phyloP scores from a whole-genome alignment of 1,284 basidiomycete genomes.

The Leccinum solheimii region DNA sequence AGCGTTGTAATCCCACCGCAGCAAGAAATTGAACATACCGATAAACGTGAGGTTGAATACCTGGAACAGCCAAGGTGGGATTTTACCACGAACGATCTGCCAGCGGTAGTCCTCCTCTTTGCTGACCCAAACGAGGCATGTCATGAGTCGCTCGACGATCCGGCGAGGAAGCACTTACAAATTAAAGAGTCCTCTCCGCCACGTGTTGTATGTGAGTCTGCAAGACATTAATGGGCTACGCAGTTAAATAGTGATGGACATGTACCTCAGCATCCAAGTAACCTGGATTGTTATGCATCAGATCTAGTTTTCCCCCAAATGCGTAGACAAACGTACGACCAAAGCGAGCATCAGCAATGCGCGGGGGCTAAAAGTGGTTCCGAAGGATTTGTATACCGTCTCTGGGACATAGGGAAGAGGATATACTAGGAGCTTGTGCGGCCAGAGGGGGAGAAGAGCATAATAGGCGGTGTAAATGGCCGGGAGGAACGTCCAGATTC shows the following conservation, averaged over 20 bases:
- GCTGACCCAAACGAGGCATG: constrained; percentile 28
- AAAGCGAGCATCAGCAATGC: constrained; percentile 70
- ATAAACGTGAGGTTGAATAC: constrained; percentile 83
- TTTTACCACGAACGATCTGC: constrained; percentile 68
- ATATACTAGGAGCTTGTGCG: constrained; percentile 33
- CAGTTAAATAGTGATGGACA: not conserved
- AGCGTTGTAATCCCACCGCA: not conserved
- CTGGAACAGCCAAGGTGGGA: constrained; percentile 75
- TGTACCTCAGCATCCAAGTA: constrained; percentile 68
- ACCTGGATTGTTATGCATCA: constrained; percentile 36
- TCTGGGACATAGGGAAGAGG: constrained; percentile 60
- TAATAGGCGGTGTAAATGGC: constrained; percentile 77
- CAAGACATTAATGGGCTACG: not conserved
- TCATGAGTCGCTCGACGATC: not conserved
- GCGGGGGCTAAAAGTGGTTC: constrained; percentile 59
- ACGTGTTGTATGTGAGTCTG: constrained; percentile 83
- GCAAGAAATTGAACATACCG: constrained; percentile 37
- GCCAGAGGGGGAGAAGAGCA: constrained; percentile 69
- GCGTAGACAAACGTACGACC: constrained; percentile 43
- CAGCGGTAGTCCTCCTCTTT: constrained; percentile 92
- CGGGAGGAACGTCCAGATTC: constrained; percentile 77
- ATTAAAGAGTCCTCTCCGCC: constrained; percentile 81
- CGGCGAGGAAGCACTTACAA: constrained; percentile 44
- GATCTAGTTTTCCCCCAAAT: not conserved
- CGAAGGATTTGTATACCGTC: constrained; percentile 43